Conservation (phyloP, 495 filamentous ascomycete species). For the Podospora comata region DNA sequence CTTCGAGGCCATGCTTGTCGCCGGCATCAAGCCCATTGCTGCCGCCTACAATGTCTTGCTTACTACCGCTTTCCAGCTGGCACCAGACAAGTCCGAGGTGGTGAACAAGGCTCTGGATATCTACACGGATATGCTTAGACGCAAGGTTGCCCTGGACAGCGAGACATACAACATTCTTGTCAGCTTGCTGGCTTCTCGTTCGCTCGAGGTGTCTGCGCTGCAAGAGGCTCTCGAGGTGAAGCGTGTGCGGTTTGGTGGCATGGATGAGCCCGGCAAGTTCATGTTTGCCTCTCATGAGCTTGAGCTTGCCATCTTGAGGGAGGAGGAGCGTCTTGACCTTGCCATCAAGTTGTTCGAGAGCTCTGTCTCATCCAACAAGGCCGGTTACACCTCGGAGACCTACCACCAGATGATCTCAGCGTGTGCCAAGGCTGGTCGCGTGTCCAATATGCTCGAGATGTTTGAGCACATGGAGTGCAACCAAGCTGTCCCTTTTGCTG, state of each 20-base stretch:
- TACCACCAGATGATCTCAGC: slow-evolving; percentile 80
- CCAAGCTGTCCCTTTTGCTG: slow-evolving; percentile 66
- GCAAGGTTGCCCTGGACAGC: slow-evolving; percentile 74
- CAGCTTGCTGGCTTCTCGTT: slow-evolving; percentile 71
- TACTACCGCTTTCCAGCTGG: slow-evolving; percentile 72
- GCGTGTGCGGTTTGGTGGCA: slow-evolving; percentile 73
- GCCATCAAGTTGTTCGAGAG: slow-evolving; percentile 81
- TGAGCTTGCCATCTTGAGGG: slow-evolving; percentile 74
- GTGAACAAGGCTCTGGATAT: slow-evolving; percentile 89
- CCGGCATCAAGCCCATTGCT: slow-evolving; percentile 73
- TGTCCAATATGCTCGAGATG: slow-evolving; percentile 83
- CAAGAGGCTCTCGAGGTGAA: slow-evolving; percentile 72
- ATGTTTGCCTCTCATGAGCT: slow-evolving; percentile 83
- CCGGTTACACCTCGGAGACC: slow-evolving; percentile 57
- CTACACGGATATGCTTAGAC: slow-evolving; percentile 92
- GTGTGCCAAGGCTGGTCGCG: slow-evolving; percentile 71
- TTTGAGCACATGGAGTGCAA: slow-evolving; percentile 85
- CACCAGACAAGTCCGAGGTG: slow-evolving; percentile 67
- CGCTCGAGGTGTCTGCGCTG: slow-evolving; percentile 66
- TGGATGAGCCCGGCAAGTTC: slow-evolving; percentile 84
- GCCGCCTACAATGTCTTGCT: slow-evolving; percentile 87
- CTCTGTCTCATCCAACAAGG: slow-evolving; percentile 61
- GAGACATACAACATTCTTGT: slow-evolving; percentile 85
- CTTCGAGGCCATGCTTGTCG: slow-evolving; percentile 79
- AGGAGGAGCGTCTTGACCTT: slow-evolving; percentile 79